Base-by-base conservation (phyloP, 768 basidiomycete genomes). In the Boletus patriciae region DNA sequence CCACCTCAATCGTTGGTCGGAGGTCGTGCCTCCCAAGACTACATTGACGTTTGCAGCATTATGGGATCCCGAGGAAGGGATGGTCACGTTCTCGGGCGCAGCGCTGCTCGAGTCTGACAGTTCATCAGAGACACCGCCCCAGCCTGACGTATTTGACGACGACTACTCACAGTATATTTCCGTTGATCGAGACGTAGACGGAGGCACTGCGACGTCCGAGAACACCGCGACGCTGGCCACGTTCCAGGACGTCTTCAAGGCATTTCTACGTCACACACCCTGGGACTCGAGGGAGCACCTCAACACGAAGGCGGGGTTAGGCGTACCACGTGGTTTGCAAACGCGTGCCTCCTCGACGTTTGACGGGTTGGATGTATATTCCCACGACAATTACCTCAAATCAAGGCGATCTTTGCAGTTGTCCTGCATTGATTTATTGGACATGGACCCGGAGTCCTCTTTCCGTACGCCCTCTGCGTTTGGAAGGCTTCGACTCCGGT, bases 41-140 rank as follows among this genome's bases (percentile, higher is more conserved):
- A 83, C 78, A 3, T 71, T 85, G 58, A 82, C 78, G 3, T 86
- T 86, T 61, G 84, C 81, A 5, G 82, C 83, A 7, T 66, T 85
- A 33, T 86, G 80, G 80, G 83, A 84, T 56, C 79, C 80, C 2
- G 77, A 79, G 1, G 79, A 83, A 7, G 84, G 82, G 34, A 76
- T 84, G 60, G 74, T 85, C 57, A 77, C 79, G 33, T 85, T 86
- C 64, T 83, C 83, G 1, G 80, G 78, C 27, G 76, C 80, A 27
- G 69, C 74, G 48, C 75, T 84, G 36, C 69, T 81, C 29, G 73
- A 75, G 37, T 52, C 64, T 18, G 70, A 72, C 19, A 42, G 57
- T 27, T 21, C 19, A 49, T 60, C 61, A 41, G 51, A 47, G n/a
- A 41, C 37, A 18, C 42, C 51, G 1, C 10, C 60, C 9, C 62